These are phyloP conservation scores for Camellia sinensis DNA, from an alignment of 148 eudicot species.

Conservation along the genomic window DNA sequence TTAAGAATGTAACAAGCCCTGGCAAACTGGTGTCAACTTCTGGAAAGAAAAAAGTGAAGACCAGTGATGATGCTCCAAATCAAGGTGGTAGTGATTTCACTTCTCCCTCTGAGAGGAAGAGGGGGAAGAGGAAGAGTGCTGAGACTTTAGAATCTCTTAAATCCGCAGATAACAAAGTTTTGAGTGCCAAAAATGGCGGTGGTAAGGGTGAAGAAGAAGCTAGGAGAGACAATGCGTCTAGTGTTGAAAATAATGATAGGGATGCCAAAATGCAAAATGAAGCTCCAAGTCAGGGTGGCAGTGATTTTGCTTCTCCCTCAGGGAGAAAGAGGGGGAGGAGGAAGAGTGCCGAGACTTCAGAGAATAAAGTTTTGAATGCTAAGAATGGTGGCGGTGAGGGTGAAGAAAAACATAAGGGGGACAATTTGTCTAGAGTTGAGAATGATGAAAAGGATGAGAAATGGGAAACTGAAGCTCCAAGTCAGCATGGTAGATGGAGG, in stretches of 20 bases:
- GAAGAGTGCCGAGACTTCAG: background rate
- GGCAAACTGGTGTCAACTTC: constrained; percentile 18
- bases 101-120: constrained; percentile 16
- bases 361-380: background rate
- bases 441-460: constrained; percentile 15
- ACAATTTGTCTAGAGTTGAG: constrained; percentile 5
- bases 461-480: too few species aligned
- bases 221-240: constrained; percentile 7
- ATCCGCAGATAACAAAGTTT: constrained; percentile 15
- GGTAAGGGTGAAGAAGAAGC: constrained; percentile 13
- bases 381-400: constrained; percentile 7
- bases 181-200: background rate
- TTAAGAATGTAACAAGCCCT: constrained; percentile 16
- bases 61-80: constrained; percentile 10
- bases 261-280: constrained; percentile 6
- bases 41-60: constrained; percentile 30
- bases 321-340: too few species aligned
- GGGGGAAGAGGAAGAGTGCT: constrained; percentile 31
- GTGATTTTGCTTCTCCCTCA: too few species aligned
- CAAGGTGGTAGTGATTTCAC: constrained; percentile 6
- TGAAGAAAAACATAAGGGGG: constrained; percentile 4
- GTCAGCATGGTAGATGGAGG: too few species aligned
- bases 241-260: constrained; percentile 6
- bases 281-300: too few species aligned
- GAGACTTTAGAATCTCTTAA: constrained; percentile 21